phyloP scores from a whole-genome alignment of 2,329 filamentous ascomycete species.

The Aspergillus puulaauensis region DNA sequence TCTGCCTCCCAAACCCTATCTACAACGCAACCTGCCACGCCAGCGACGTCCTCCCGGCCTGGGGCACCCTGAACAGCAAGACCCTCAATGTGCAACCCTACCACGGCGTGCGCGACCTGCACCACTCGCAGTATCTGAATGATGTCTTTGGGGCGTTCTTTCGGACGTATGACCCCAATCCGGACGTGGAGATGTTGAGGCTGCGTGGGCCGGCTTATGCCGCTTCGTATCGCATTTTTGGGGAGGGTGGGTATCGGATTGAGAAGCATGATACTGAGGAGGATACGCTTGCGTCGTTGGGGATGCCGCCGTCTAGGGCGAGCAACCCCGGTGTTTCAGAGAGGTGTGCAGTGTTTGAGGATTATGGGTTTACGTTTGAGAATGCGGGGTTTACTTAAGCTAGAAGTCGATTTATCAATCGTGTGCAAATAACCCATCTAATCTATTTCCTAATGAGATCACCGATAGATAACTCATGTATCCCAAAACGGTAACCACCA shows the following conservation, averaged over 20 bases:
- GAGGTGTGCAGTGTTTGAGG: constrained; percentile 23
- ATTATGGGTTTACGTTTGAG: constrained; percentile 28
- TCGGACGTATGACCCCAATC: constrained; percentile 21
- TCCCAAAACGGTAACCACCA: too few species aligned
- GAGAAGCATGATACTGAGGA: constrained; percentile 9
- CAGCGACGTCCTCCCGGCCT: constrained; percentile 26
- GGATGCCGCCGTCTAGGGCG: constrained; percentile 12
- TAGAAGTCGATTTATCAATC: too few species aligned
- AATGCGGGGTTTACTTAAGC: constrained; percentile 14
- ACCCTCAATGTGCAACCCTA: constrained; percentile 23
- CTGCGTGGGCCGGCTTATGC: constrained; percentile 23
- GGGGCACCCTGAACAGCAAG: constrained; percentile 28
- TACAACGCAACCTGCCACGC: constrained; percentile 30
- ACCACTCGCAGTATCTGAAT: constrained; percentile 24
- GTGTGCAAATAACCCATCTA: too few species aligned
- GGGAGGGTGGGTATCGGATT: constrained; percentile 11
- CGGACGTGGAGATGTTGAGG: constrained; percentile 16
- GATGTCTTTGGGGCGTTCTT: constrained; percentile 27
- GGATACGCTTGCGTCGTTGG: constrained; percentile 17
- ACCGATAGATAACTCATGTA: too few species aligned
- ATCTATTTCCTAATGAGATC: too few species aligned
- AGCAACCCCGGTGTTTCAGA: constrained; percentile 13
- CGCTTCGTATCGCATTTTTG: constrained; percentile 17
- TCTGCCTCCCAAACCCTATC: constrained; percentile 24
- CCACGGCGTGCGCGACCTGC: constrained; percentile 18